Conservation (phyloP, 495 filamentous ascomycete genomes). For the Neurospora sp. region DNA sequence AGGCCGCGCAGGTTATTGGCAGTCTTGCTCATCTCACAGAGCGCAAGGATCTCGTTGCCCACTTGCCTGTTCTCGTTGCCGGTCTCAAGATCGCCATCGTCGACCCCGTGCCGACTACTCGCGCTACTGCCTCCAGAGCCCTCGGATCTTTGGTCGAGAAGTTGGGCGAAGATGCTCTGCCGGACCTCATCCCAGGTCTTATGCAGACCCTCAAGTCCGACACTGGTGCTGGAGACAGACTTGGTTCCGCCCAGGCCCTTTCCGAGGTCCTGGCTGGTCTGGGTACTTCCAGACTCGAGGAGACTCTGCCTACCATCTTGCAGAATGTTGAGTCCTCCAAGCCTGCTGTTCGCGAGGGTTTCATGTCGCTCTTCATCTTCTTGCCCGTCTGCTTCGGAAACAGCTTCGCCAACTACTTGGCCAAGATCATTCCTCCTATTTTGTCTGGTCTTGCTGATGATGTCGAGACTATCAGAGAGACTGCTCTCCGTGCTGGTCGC, state of each 20-base stretch:
- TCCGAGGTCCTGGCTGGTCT: constrained; percentile 93
- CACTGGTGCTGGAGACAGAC: constrained; percentile 85
- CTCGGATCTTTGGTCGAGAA: constrained; percentile 93
- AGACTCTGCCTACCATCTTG: constrained; percentile 90
- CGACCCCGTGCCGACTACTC: constrained; percentile 92
- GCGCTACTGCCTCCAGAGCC: constrained; percentile 92
- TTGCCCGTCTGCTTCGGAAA: constrained; percentile 98
- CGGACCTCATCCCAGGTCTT: constrained; percentile 92
- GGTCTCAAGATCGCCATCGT: constrained; percentile 82
- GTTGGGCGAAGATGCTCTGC: constrained; percentile 90
- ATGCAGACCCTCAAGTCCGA: constrained; percentile 98
- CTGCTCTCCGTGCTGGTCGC: constrained; percentile 82
- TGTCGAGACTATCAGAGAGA: constrained; percentile 88
- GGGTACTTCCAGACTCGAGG: constrained; percentile 84
- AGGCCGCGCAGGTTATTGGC: constrained; percentile 93
- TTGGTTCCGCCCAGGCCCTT: constrained; percentile 94
- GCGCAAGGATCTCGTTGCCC: constrained; percentile 81
- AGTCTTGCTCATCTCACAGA: constrained; percentile 95
- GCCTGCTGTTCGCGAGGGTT: constrained; percentile 84
- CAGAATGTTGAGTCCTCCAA: constrained; percentile 94
- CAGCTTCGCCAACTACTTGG: constrained; percentile 92
- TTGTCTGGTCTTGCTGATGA: constrained; percentile 91
- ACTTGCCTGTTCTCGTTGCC: constrained; percentile 86
- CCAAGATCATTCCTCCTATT: constrained; percentile 93
- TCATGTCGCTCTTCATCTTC: constrained; percentile 99